phyloP scores from a whole-genome alignment of 257 asterid species.

The Solanum ossicruentum region DNA sequence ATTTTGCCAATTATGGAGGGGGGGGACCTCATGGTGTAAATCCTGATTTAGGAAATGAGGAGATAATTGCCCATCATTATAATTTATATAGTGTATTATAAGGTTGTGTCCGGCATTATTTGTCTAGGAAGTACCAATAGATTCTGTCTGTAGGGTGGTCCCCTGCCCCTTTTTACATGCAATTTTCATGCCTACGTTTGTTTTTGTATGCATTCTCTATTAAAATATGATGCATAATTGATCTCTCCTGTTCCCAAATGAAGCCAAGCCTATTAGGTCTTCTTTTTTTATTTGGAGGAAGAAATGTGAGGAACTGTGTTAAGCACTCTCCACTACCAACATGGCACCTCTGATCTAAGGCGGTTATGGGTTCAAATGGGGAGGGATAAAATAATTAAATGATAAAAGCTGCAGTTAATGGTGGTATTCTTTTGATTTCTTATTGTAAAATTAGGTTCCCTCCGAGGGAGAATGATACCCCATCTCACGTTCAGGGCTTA shows the following conservation, averaged over 20 bases:
- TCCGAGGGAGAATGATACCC: too few species aligned
- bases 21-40: conserved; percentile 3
- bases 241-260: background rate
- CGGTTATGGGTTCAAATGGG: background rate
- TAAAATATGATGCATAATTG: background rate
- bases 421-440: background rate
- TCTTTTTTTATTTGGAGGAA: background rate
- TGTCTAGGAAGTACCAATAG: conserved; percentile 7
- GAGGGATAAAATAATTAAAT: background rate
- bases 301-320: background rate
- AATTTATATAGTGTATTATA: background rate
- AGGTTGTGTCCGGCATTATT: background rate
- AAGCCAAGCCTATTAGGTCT: background rate
- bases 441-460: too few species aligned
- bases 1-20: conserved; percentile 28
- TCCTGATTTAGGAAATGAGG: conserved; percentile 11
- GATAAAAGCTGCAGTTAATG: background rate
- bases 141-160: conserved; percentile 23
- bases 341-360: background rate
- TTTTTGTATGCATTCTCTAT: background rate
- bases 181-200: background rate
- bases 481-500: too few species aligned
- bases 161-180: background rate
- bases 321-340: background rate
- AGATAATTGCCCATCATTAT: background rate